phyloP scores from a whole-genome alignment of 2,329 filamentous ascomycete species.

The Monilinia vaccinii-corymbosi region DNA sequence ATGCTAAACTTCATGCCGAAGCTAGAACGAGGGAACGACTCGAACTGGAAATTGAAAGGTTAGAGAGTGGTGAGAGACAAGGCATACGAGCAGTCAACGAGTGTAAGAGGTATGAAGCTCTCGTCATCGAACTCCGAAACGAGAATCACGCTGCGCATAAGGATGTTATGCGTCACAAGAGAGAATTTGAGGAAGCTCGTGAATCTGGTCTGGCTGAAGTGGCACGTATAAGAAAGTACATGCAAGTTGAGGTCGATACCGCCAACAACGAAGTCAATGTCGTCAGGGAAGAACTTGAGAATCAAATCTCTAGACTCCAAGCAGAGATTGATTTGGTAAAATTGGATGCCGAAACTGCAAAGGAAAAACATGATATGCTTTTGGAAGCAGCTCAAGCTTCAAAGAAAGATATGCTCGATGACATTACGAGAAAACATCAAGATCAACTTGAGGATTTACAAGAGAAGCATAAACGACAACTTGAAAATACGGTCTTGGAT shows the following conservation, averaged over 20 bases:
- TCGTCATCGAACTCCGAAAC: slow-evolving; percentile 47
- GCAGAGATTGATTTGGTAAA: slow-evolving; percentile 68
- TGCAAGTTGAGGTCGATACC: slow-evolving; percentile 74
- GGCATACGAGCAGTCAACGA: slow-evolving; percentile 56
- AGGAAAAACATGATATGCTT: slow-evolving; percentile 73
- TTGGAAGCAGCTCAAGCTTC: slow-evolving; percentile 70
- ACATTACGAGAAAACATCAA: slow-evolving; percentile 49
- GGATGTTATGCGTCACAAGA: slow-evolving; percentile 47
- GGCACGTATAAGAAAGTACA: slow-evolving; percentile 65
- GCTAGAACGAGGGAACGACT: slow-evolving; percentile 58
- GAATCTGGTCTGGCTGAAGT: slow-evolving; percentile 74
- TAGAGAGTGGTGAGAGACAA: slow-evolving; percentile 55
- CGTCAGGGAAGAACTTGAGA: slow-evolving; percentile 72
- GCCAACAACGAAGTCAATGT: slow-evolving; percentile 81
- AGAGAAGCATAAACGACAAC: slow-evolving; percentile 62
- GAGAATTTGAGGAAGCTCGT: slow-evolving; percentile 75
- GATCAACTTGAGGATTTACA: slow-evolving; percentile 67
- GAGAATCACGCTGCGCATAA: slow-evolving; percentile 53
- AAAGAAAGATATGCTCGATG: slow-evolving; percentile 47
- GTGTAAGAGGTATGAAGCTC: slow-evolving; percentile 48
- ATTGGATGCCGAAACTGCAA: slow-evolving; percentile 71
- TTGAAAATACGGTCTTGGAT: slow-evolving; percentile 71
- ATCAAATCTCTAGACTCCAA: slow-evolving; percentile 63
- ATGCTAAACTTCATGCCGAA: slow-evolving; percentile 67
- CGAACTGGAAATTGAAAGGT: slow-evolving; percentile 55